A percentile compares a stretch with the other conserved stretches of the same genome.
Conservation (phyloP, 1,284 basidiomycete genomes). For the Pseudozyma thailandica region DNA sequence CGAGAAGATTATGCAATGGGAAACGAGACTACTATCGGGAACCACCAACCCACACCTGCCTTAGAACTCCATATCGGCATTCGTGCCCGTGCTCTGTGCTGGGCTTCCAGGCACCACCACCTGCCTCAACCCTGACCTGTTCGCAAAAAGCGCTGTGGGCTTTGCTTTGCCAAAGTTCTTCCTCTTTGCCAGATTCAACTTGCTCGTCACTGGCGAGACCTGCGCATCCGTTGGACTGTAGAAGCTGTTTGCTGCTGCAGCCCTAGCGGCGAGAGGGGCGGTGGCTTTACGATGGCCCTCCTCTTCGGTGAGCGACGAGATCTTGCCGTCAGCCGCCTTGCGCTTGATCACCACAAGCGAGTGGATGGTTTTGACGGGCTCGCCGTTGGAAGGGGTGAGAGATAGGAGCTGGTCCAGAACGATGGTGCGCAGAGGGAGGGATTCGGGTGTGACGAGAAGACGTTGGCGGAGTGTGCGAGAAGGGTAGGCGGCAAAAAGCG, state of each 20-base stretch:
- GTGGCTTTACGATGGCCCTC: constrained; percentile 65
- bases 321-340: constrained; percentile 57
- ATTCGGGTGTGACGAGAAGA: constrained; percentile 62
- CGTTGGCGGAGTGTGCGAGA: constrained; percentile 47
- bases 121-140: constrained; percentile 45
- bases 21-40: too few relatives aligned
- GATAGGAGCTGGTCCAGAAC: constrained; percentile 59
- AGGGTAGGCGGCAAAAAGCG: constrained; percentile 39
- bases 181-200: constrained; percentile 65
- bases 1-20: background rate
- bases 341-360: constrained; percentile 65
- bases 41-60: too few relatives aligned
- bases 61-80: constrained; percentile 44
- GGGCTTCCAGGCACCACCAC: constrained; percentile 42
- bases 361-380: constrained; percentile 41
- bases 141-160: constrained; percentile 65
- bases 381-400: constrained; percentile 24
- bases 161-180: constrained; percentile 65
- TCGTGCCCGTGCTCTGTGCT: constrained; percentile 40
- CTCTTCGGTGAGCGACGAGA: constrained; percentile 61
- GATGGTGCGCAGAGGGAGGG: constrained; percentile 60
- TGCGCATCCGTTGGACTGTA: constrained; percentile 66
- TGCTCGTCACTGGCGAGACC: constrained; percentile 65
- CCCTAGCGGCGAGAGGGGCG: constrained; percentile 62
- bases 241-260: constrained; percentile 60